Conservation (phyloP, 2,329 filamentous ascomycete species). For the Bipolaris gigantea region DNA sequence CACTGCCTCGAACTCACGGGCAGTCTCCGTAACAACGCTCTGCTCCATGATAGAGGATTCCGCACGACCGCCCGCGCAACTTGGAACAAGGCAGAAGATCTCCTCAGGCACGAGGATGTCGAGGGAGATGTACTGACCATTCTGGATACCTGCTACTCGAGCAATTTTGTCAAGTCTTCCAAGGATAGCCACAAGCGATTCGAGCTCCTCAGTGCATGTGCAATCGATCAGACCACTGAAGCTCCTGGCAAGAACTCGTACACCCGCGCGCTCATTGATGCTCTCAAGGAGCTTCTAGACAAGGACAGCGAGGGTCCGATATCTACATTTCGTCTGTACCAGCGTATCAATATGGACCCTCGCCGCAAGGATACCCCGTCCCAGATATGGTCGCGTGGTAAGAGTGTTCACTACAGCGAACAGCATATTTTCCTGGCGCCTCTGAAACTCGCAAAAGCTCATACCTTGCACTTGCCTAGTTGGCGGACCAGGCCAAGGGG, state of each 20-base stretch:
- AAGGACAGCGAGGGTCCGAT: conserved; percentile 30
- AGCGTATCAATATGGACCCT: conserved; percentile 30
- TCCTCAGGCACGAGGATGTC: conserved; percentile 31
- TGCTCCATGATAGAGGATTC: conserved; percentile 22
- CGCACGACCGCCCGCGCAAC: conserved; percentile 33
- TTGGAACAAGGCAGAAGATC: conserved; percentile 41
- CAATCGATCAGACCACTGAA: conserved; percentile 31
- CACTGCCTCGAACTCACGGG: conserved; percentile 35
- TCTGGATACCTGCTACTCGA: conserved; percentile 45
- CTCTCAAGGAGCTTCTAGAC: conserved; percentile 25
- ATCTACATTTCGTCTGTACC: conserved; percentile 35
- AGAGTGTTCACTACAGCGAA: conserved; percentile 22
- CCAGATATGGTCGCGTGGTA: conserved; percentile 29
- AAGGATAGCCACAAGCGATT: conserved; percentile 32
- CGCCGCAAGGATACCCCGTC: conserved; percentile 34
- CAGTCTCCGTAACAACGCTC: conserved; percentile 8
- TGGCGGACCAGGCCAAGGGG: conserved; percentile 22
- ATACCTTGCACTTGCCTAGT: conserved; percentile 1
- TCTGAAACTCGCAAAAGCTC: conserved; percentile 18
- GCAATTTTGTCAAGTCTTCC: conserved; percentile 38
- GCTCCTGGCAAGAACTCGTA: conserved; percentile 37
- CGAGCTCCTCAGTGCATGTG: conserved; percentile 39
- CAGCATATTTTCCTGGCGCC: conserved; percentile 39
- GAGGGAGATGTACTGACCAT: conserved; percentile 44
- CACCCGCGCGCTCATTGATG: conserved; percentile 41